Evolutionary conservation across 805 yeast genomes (phyloP).

Genomic region (Nakazawaea pomicola): DNA sequence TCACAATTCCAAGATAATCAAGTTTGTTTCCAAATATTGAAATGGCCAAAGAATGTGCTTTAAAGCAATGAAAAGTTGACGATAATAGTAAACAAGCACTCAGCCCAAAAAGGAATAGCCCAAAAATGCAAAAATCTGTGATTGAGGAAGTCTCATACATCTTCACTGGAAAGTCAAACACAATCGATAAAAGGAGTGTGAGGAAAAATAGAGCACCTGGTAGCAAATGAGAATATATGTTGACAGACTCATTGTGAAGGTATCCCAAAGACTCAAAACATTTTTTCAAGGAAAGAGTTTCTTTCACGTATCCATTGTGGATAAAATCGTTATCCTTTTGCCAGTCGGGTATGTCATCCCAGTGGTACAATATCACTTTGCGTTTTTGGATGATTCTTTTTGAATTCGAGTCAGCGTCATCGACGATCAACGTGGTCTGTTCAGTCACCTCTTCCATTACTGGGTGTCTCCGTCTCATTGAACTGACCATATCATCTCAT

Average conservation of each 20-base stretch:
- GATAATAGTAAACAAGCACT: conserved; percentile 42
- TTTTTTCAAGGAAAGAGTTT: conserved; percentile 33
- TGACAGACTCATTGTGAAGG: conserved; percentile 49
- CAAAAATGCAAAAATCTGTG: conserved; percentile 35
- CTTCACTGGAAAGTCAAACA: conserved; percentile 24
- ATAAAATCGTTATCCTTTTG: conserved; percentile 54
- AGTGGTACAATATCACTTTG: conserved; percentile 18
- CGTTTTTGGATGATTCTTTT: background rate
- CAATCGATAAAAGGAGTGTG: conserved; percentile 13
- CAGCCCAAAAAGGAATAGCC: conserved; percentile 41
- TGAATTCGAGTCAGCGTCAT: background rate
- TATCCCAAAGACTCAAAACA: conserved; percentile 39
- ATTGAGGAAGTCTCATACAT: conserved; percentile 20
- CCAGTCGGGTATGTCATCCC: conserved; percentile 48
- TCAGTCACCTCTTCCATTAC: background rate
- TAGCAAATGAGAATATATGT: conserved; percentile 45
- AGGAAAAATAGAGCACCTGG: conserved; percentile 37
- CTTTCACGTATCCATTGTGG: conserved; percentile 43
- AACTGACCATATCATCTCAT: background rate
- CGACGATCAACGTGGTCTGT: background rate
- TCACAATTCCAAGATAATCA: conserved; percentile 52
- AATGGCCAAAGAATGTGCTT: conserved; percentile 41
- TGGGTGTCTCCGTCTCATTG: background rate
- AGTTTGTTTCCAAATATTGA: conserved; percentile 42
- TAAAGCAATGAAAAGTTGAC: conserved; percentile 45